Evolutionary conservation across 2,329 filamentous ascomycete species (phyloP).

Genomic region (Pseudogymnoascus sp.): DNA sequence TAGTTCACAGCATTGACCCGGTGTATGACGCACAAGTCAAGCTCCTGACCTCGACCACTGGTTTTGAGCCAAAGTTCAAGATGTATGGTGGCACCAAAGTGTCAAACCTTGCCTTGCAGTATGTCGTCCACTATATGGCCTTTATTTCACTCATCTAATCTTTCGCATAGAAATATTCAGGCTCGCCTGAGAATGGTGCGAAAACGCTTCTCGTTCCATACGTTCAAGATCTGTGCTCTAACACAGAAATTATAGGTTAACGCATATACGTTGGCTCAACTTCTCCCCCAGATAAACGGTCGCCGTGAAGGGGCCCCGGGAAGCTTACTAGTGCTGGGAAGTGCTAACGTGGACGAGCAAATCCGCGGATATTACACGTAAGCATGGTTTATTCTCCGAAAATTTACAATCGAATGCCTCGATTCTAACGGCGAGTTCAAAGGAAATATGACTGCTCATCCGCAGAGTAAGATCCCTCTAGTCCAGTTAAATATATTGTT

Average conservation of each 20-base stretch:
- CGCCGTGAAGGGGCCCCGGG: constrained; percentile 31
- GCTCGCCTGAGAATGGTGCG: constrained; percentile 56
- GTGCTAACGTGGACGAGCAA: constrained; percentile 55
- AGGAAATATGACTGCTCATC: constrained; percentile 60
- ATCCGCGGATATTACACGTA: constrained; percentile 39
- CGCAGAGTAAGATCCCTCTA: constrained; percentile 21
- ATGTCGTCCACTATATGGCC: not conserved
- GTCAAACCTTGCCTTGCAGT: constrained; percentile 51
- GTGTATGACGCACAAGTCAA: constrained; percentile 52
- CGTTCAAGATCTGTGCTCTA: not conserved
- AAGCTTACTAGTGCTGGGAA: constrained; percentile 58
- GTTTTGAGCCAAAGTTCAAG: constrained; percentile 53
- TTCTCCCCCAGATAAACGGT: constrained; percentile 51
- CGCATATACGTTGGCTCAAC: constrained; percentile 54
- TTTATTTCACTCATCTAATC: not conserved
- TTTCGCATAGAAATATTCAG: constrained; percentile 40
- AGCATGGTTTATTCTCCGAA: not conserved
- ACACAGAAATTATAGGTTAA: constrained; percentile 21
- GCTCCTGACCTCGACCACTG: constrained; percentile 49
- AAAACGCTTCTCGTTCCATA: not conserved
- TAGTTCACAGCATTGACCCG: constrained; percentile 48
- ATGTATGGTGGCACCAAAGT: constrained; percentile 44
- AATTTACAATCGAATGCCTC: not conserved
- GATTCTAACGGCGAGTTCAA: constrained; percentile 24
- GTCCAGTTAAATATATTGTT: not conserved